Evolutionary conservation across 1,284 basidiomycete genomes (phyloP).

Genomic region (Microbotryum scabiosae): DNA sequence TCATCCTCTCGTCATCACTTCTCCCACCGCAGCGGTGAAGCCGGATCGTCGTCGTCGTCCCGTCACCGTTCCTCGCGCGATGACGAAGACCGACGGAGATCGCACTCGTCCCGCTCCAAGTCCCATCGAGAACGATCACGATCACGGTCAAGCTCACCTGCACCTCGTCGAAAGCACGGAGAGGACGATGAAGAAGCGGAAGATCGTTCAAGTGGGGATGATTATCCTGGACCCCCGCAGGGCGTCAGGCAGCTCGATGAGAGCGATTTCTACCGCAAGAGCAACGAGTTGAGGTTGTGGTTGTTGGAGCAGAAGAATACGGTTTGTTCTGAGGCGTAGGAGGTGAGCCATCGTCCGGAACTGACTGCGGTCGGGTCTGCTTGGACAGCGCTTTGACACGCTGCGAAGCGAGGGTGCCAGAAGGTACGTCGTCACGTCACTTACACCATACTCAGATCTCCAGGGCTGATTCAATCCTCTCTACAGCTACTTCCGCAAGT

Average conservation of each 20-base stretch:
- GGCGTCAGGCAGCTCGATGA: constrained; percentile 9
- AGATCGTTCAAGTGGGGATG: no score
- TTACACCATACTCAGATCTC: no score
- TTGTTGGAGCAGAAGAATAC: constrained; percentile 26
- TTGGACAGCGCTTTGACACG: constrained; percentile 16
- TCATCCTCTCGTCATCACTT: no score
- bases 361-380: background rate
- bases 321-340: background rate
- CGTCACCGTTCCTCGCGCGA: background rate
- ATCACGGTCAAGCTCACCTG: no score
- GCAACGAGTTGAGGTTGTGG: constrained; percentile 28
- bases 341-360: background rate
- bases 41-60: background rate
- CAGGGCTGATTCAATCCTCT: background rate
- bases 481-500: constrained; percentile 20
- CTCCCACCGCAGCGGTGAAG: background rate
- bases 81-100: background rate
- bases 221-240: background rate
- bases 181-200: background rate
- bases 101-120: background rate
- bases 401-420: constrained; percentile 21
- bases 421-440: background rate
- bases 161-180: background rate
- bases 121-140: no score
- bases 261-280: constrained; percentile 21